Evolutionary conservation across 2,329 filamentous ascomycete species (phyloP), one percentile per base, ranked within the genome.

Genomic region (Penicillium psychrosexuale): DNA sequence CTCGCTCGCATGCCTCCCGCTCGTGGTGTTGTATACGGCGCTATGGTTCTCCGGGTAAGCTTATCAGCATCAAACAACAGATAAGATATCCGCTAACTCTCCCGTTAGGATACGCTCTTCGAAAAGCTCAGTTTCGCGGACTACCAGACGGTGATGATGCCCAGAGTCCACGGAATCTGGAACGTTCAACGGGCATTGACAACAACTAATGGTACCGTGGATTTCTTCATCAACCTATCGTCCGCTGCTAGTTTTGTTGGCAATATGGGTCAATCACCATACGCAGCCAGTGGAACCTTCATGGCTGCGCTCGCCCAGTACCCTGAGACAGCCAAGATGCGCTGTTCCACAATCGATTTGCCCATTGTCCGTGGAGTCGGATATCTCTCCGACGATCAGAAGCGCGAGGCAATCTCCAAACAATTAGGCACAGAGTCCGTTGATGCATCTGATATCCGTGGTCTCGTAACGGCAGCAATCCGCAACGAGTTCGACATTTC

Each of bases 201-300:
- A 38, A 53, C 6, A 13, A 53, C 46, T 22, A 55, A 55, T 5
- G 50, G 51, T 1, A 51, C 31, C 5, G 46, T 69, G 3, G 66
- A 69, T 27, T 69, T 69, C 56, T 66, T 69, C 12, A 40, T 69
- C 31, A 60, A 52, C 1, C 55, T 69, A 6, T 68, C 65, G 0
- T 69, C 67, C 1, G 58, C 63, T 4, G 60, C 65, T 8, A 66
- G 66, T 19, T 60, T 69, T 19, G 57, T 69, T n/a, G 67, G 67
- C 7, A 69, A 65, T 28, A 58, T 85, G 63, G 11, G 84, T 81
- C 47, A 92, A 80, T 61, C 79, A 80, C 46, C 87, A 66, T 9
- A 90, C 84, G 77, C 87, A 84, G 38, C 62, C 28, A 65, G 58
- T 44, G 62, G 62, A 46, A 65, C 61, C n/a, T 65, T 64, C 37